A percentile compares a stretch with the other conserved stretches of the same genome.
These are phyloP conservation scores for Aspergillus ochraceus DNA, from an alignment of 2,329 filamentous ascomycete genomes.

Conservation along the genomic window DNA sequence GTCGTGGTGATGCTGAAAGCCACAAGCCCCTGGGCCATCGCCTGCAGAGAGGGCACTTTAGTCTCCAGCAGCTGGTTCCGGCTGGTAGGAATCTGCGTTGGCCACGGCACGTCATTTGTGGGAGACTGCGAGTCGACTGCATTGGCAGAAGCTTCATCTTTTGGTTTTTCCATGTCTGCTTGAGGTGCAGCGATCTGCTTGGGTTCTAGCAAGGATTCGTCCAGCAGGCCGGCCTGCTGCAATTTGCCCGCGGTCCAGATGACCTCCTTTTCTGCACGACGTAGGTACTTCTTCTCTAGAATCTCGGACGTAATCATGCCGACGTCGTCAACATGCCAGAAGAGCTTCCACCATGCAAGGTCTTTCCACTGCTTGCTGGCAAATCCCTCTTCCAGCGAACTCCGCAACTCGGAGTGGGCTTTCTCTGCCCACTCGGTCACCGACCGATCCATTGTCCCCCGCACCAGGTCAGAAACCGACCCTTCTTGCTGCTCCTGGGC, in stretches of 20 bases:
- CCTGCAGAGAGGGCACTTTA: conserved; percentile 70
- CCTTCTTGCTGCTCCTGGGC: conserved; percentile 30
- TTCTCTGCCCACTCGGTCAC: conserved; percentile 74
- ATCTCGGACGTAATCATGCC: conserved; percentile 79
- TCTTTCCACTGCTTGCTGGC: conserved; percentile 74
- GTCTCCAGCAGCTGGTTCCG: conserved; percentile 66
- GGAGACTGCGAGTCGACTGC: not conserved
- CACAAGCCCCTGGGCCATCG: conserved; percentile 71
- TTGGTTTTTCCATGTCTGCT: not conserved
- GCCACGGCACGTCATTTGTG: conserved; percentile 57
- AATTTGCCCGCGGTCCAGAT: conserved; percentile 80
- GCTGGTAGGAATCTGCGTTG: conserved; percentile 69
- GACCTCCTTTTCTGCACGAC: conserved; percentile 74
- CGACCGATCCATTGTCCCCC: conserved; percentile 55
- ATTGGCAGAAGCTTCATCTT: conserved; percentile 1
- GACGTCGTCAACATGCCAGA: conserved; percentile 93
- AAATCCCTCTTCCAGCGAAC: conserved; percentile 76
- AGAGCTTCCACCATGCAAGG: conserved; percentile 89
- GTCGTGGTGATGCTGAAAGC: conserved; percentile 74
- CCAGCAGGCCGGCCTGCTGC: conserved; percentile 60
- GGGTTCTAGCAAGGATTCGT: conserved; percentile 36
- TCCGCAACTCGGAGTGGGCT: conserved; percentile 80
- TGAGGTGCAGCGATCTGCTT: conserved; percentile 14
- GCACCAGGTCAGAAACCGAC: conserved; percentile 44
- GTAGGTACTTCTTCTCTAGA: conserved; percentile 73